Evolutionary conservation across 495 filamentous ascomycete genomes (phyloP), one percentile per base, ranked within the genome.

Genomic region (Bathelium albidoporum): DNA sequence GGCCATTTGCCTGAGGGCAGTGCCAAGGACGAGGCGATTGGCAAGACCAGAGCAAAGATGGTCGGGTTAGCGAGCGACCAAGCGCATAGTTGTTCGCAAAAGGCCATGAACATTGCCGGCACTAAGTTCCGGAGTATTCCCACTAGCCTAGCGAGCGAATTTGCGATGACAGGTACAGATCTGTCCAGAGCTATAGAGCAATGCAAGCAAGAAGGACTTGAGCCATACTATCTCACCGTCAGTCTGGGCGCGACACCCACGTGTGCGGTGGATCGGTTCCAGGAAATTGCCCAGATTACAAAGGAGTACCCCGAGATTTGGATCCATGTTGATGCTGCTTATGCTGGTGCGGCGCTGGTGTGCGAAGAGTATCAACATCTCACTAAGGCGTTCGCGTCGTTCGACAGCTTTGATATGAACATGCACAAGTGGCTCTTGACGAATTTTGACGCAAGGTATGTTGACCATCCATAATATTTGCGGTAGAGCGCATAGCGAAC

Each of bases 391-490:
- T 83, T 95, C 58, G 74, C 73, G 11, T 72, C 77, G 1, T 90
- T 96, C 63, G 91, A 96, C 75, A 90, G 86, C 70, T 96, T 94
- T 79, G 83, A 96, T 71, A 85, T 89, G 77, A 98, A 97, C 75
- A 88, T 97, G 88, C 94, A 97, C 78, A 98, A 98, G 78, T 97
- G 94, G 92, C 80, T 97, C 41, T 82, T 97, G 16, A 90, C 90
- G 45, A 96, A 95, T 75, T 97, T 98, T 70, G 94, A 98, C 75
- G 90, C 90, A 24, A 82, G 81, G 82, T 81, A 73, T 18, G 29
- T 29, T 58, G 45, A 1, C n/a, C 12, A 62, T 18, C n/a, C 28
- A 55, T 62, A 0, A 66, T 16, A 12, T 49, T 63, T 52, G 36
- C 31, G 53, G 4, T 14, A 2, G 3, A 24, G 4, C 49, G 43